Base-by-base conservation (phyloP, 2,329 filamentous ascomycete genomes). In the Monosporascus cannonballus region DNA sequence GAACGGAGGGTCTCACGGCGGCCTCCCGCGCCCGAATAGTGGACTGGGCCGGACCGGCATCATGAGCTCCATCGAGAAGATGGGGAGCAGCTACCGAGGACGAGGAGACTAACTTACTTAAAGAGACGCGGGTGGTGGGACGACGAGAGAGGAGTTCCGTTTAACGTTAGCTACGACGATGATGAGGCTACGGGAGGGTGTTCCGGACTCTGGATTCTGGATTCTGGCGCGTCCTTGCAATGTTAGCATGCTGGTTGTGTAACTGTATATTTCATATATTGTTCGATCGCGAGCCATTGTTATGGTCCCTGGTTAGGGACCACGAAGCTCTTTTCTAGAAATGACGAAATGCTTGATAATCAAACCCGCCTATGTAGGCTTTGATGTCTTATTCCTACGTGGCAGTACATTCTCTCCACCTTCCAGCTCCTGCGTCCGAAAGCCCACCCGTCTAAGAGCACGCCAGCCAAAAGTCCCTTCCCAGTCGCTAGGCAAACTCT, bases 21-120 rank as follows among this genome's bases (percentile, higher is more conserved):
- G 73, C 8, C 62, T 80, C 50, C 74, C 77, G 39, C 71, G 79
- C 55, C 79, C 78, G 15, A 75, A 76, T 55, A 78, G 74, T 57
- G 75, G 74, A 37, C 59, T 72, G 55, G 72, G 72, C 57, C 70
- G 89, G 62, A 89, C 86, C 64, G 84, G 87, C 52, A 87, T 94
- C 64, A 86, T 95, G 85, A 87, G 80, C 61, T 90, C 87, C 18
- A 94, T 95, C 67, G 90, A 95, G 76, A 84, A 86, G 71, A 95
- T 95, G 90, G 90, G 90, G 9, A 85, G 77, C 61, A 30, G 27
- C 27, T 76, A 83, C 59, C 69, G 78, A 15, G 73, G 76, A 8
- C 71, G 76, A 42, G 73, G 57, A 27, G 63, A 68, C 48, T 60
- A 53, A 47, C 11, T 11, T 8, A 39, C 38, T 39, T 39, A 20